Evolutionary conservation across 805 yeast genomes (phyloP).

Genomic region (Zygosaccharomyces kombuchaensis): DNA sequence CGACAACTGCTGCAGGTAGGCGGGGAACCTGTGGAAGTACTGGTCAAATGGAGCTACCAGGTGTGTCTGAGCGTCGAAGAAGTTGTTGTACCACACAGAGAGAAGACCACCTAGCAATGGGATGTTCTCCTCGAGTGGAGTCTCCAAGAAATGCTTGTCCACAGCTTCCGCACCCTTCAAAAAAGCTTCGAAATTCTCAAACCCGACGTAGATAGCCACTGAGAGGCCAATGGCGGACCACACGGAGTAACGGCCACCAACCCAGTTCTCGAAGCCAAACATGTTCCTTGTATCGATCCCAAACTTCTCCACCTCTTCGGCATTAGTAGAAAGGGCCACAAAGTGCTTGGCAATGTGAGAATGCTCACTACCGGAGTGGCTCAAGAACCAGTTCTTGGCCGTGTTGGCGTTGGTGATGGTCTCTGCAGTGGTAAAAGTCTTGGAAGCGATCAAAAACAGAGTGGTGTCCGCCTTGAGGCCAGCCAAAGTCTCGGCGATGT

Average conservation of each 20-base stretch:
- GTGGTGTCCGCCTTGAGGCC: slow-evolving; percentile 83
- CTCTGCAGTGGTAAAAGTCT: slow-evolving; percentile 99
- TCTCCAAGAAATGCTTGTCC: slow-evolving; percentile 79
- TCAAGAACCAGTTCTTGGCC: slow-evolving; percentile 92
- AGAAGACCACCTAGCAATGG: slow-evolving; percentile 91
- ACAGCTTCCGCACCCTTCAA: slow-evolving; percentile 97
- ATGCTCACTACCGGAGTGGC: slow-evolving; percentile 51
- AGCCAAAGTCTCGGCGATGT: slow-evolving; percentile 85
- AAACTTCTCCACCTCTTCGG: slow-evolving; percentile 82
- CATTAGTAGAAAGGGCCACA: slow-evolving; percentile 94
- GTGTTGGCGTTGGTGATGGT: slow-evolving; percentile 93
- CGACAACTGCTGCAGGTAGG: slow-evolving; percentile 95
- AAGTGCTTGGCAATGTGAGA: slow-evolving; percentile 92
- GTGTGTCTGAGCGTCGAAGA: slow-evolving; percentile 97
- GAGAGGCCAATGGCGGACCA: slow-evolving; percentile 99
- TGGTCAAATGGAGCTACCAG: slow-evolving; percentile 98
- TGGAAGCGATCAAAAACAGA: slow-evolving; percentile 85
- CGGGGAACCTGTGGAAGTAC: slow-evolving; percentile 98
- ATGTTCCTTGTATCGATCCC: slow-evolving; percentile 97
- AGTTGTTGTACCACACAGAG: slow-evolving; percentile 98
- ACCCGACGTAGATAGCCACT: slow-evolving; percentile 92
- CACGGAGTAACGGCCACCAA: slow-evolving; percentile 99
- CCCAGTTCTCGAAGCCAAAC: slow-evolving; percentile 99
- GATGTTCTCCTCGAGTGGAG: slow-evolving; percentile 87
- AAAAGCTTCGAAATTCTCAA: slow-evolving; percentile 86